These are phyloP conservation scores for Selaginella moellendorffii DNA, from an alignment of 75 land plant species.

Conservation along the genomic window DNA sequence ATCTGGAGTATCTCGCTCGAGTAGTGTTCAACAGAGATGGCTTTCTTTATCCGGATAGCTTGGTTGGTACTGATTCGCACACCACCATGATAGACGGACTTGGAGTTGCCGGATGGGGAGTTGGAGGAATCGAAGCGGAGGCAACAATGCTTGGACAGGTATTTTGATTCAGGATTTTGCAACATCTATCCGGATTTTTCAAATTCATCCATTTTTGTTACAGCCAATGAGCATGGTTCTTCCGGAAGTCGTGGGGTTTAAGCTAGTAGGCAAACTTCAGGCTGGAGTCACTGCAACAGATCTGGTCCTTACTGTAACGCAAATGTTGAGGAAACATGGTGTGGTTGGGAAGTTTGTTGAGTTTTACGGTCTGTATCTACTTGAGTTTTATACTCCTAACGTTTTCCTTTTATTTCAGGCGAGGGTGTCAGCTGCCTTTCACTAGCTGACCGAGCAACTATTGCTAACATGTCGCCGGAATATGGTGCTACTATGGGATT, in stretches of 20 bases:
- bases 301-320: conserved; percentile 75
- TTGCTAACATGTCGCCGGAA: conserved; percentile 94
- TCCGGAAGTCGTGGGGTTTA: conserved; percentile 86
- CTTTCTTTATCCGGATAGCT: conserved; percentile 78
- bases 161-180: no score
- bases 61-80: conserved; percentile 90
- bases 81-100: conserved; percentile 91
- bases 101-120: conserved; percentile 97
- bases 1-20: conserved; percentile 72
- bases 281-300: conserved; percentile 87
- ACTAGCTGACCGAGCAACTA: conserved; percentile 82
- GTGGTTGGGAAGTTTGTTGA: conserved; percentile 95
- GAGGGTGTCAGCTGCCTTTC: conserved; percentile 61
- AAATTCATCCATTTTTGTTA: no score
- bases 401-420: conserved; percentile 26
- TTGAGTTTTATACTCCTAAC: not conserved
- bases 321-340: conserved; percentile 82
- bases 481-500: conserved; percentile 97
- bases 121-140: conserved; percentile 93
- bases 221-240: conserved; percentile 98
- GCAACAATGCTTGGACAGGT: conserved; percentile 93
- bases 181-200: no score
- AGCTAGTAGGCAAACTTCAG: conserved; percentile 51
- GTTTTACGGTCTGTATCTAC: conserved; percentile 48
- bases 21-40: conserved; percentile 70